Evolutionary conservation across 1,139 yeast genomes (phyloP).

Genomic region (Sugiyamaella pinicola): DNA sequence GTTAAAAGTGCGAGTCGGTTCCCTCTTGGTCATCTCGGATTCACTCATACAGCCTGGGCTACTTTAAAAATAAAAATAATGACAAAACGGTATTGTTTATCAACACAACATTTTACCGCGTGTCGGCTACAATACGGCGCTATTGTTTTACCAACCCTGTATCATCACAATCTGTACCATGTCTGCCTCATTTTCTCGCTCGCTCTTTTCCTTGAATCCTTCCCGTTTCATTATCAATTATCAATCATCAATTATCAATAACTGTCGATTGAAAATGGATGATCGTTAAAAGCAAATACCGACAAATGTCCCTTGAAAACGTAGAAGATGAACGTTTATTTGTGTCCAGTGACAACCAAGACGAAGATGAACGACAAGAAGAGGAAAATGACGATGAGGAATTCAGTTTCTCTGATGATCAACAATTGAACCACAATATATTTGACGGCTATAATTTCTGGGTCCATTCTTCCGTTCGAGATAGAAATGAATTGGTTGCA

Average conservation of each 20-base stretch:
- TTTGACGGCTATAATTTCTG: slow-evolving; percentile 8
- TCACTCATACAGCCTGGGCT: too few species aligned
- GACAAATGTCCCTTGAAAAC: not conserved
- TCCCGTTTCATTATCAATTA: too few species aligned
- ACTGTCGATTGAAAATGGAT: not conserved
- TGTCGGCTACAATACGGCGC: not conserved
- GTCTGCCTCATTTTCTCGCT: too few species aligned
- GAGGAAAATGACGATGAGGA: not conserved
- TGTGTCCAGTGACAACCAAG: not conserved
- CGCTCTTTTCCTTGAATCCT: too few species aligned
- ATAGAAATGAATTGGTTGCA: slow-evolving; percentile 12
- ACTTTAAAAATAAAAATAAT: too few species aligned
- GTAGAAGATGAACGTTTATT: not conserved
- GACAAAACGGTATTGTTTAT: too few species aligned
- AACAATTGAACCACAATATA: not conserved
- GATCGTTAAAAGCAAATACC: not conserved
- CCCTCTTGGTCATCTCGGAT: too few species aligned
- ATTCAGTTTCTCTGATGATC: not conserved
- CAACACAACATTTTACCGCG: too few species aligned
- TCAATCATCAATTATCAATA: too few species aligned
- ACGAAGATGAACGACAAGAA: not conserved
- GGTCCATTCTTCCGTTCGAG: slow-evolving; percentile 15
- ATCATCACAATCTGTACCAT: not conserved
- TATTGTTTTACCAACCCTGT: not conserved
- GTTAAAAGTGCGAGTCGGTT: too few species aligned